A percentile compares a stretch with the other conserved stretches of the same genome.
These are phyloP conservation scores for Wickerhamiella australiensis DNA, from an alignment of 805 yeast species.

Conservation along the genomic window DNA sequence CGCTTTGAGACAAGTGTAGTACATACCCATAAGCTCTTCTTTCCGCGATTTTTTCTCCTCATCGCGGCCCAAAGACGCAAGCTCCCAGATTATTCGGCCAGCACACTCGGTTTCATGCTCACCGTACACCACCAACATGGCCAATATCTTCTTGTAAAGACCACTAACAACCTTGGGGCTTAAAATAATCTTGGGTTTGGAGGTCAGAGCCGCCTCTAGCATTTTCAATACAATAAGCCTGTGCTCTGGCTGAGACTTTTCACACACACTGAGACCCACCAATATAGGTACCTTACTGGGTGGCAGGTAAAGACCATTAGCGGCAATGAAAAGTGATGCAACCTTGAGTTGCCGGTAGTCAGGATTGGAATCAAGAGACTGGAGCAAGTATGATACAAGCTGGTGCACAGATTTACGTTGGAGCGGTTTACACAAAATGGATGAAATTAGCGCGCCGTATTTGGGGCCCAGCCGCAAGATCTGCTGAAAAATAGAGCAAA, in stretches of 20 bases:
- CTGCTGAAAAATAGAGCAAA: background rate
- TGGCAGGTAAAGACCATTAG: slow-evolving; percentile 14
- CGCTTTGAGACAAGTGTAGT: background rate
- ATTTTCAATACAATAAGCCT: slow-evolving; percentile 11
- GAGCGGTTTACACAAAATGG: slow-evolving; percentile 4
- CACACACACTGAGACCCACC: background rate
- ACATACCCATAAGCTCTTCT: background rate
- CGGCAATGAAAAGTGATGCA: slow-evolving; percentile 10
- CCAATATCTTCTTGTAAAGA: slow-evolving; percentile 4
- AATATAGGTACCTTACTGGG: slow-evolving; percentile 8
- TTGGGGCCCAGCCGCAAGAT: slow-evolving; percentile 1
- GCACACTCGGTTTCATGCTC: slow-evolving; percentile 13
- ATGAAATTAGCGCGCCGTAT: background rate
- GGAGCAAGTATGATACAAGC: slow-evolving; percentile 9
- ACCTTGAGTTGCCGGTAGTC: slow-evolving; percentile 6
- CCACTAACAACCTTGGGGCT: slow-evolving; percentile 11
- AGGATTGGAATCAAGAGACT: background rate
- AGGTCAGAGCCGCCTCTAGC: slow-evolving; percentile 12
- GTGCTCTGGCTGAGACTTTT: background rate
- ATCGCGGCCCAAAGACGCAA: slow-evolving; percentile 5
- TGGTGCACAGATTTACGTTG: slow-evolving; percentile 4
- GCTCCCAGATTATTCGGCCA: slow-evolving; percentile 10
- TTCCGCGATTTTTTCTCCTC: slow-evolving; percentile 6
- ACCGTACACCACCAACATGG: slow-evolving; percentile 5
- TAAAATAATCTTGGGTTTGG: slow-evolving; percentile 13